Percentiles rank a stretch among this genome's conserved stretches.
These are phyloP conservation scores for Phlyctochytrium arcticum DNA, from an alignment of 192 early-diverging fungal species.

Conservation along the genomic window DNA sequence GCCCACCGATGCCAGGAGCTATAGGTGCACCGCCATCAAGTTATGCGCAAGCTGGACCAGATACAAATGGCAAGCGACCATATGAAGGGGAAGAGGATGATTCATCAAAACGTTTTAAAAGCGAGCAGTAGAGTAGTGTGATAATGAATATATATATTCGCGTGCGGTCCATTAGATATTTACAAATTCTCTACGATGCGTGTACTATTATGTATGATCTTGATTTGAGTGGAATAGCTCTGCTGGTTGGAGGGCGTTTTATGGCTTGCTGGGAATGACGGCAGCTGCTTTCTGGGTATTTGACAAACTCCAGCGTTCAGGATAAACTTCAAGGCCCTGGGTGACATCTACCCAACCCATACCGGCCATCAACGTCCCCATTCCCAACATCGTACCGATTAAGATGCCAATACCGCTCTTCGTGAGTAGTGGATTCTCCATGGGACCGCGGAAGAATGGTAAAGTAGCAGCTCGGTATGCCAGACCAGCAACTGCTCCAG, in stretches of 20 bases:
- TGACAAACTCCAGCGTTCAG: conserved; percentile 10
- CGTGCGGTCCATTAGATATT: too few species aligned
- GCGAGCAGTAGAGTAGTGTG: neutral
- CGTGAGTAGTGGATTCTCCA: conserved; percentile 23
- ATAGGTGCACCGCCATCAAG: neutral
- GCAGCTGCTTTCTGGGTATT: too few species aligned
- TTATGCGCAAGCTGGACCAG: neutral
- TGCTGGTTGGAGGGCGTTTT: too few species aligned
- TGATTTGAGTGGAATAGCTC: too few species aligned
- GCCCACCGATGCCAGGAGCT: too few species aligned
- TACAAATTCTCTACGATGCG: too few species aligned
- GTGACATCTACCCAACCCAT: conserved; percentile 14
- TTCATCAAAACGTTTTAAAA: neutral
- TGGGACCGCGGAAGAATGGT: conserved; percentile 17
- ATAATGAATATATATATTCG: too few species aligned
- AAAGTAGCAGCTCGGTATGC: conserved; percentile 26
- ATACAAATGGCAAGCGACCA: neutral
- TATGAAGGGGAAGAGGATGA: conserved; percentile 3
- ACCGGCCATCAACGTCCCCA: conserved; percentile 16
- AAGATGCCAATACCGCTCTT: conserved; percentile 11
- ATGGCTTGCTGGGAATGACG: too few species aligned
- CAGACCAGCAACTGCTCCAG: conserved; percentile 22
- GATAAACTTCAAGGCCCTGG: conserved; percentile 4
- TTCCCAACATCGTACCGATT: conserved; percentile 16
- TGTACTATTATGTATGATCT: too few species aligned